phyloP scores from a whole-genome alignment of 306 rosid species.

The Amphicarpaea edgeworthii region DNA sequence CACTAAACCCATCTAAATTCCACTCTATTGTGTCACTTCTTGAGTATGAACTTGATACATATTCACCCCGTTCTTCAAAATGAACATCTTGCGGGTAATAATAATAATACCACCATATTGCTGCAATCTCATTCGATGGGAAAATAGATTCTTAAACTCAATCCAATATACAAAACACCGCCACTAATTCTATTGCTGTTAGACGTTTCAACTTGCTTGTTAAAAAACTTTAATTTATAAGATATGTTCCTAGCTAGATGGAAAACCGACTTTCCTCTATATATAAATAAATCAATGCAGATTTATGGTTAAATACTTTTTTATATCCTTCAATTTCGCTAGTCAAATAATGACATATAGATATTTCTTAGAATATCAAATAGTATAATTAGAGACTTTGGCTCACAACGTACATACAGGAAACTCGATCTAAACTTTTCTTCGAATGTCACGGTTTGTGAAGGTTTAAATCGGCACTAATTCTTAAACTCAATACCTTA shows the following conservation, averaged over 20 bases:
- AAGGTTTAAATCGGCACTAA: no score
- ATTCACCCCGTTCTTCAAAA: no score
- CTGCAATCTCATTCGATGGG: constrained; percentile 26
- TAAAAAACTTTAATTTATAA: neutral
- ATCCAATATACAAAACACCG: neutral
- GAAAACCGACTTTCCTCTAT: neutral
- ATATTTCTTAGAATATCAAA: neutral
- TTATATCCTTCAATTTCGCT: neutral
- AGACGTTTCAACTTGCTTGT: constrained; percentile 10
- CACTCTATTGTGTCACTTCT: no score
- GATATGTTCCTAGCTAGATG: no score
- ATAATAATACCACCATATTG: neutral
- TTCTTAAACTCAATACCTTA: no score
- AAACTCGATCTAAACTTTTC: no score
- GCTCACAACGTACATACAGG: no score
- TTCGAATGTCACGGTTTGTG: no score
- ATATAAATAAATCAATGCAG: neutral
- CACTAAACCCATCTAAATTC: no score
- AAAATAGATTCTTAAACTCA: constrained; percentile 12
- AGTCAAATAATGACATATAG: neutral
- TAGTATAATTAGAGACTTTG: neutral
- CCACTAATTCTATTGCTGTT: neutral
- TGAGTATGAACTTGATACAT: no score
- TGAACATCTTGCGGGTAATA: no score
- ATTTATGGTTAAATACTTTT: neutral